Conservation (phyloP, 177 flowering plant species). For the Vitis hybrid region DNA sequence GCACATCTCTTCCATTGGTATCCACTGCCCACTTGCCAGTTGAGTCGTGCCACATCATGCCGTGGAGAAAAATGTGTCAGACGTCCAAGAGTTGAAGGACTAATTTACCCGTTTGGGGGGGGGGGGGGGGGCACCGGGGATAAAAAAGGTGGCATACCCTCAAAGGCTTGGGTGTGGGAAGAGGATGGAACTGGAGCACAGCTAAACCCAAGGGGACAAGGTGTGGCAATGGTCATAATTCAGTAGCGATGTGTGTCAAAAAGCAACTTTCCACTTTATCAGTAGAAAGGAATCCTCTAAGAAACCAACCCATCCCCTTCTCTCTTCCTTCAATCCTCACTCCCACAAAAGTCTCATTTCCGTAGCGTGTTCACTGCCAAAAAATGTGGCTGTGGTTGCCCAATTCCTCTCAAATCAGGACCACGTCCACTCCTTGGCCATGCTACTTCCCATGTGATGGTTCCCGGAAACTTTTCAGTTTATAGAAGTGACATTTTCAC, state of each 20-base stretch:
- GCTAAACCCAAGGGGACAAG: conserved; percentile 11
- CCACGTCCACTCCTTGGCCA: too few relatives aligned
- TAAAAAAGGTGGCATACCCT: neutral
- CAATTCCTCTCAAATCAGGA: too few relatives aligned
- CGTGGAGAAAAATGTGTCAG: too few relatives aligned
- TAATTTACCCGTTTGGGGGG: neutral
- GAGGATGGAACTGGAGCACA: neutral
- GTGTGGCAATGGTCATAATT: conserved; percentile 11
- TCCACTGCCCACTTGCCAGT: conserved; percentile 13
- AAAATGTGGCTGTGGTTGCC: too few relatives aligned
- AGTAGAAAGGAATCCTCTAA: too few relatives aligned
- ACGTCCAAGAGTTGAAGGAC: neutral
- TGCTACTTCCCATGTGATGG: too few relatives aligned
- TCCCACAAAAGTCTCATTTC: neutral
- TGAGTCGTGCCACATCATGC: neutral
- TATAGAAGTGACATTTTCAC: too few relatives aligned
- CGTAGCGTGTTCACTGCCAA: too few relatives aligned
- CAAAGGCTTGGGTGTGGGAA: neutral
- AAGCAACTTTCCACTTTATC: neutral
- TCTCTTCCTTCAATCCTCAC: neutral
- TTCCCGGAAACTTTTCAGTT: too few relatives aligned
- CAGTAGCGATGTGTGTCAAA: conserved; percentile 3
- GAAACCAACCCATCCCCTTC: too few relatives aligned
- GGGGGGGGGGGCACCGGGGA: too few relatives aligned
- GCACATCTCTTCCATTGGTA: conserved; percentile 4